Conservation (phyloP, 2,329 filamentous ascomycete species). For the Colletotrichum siamense region DNA sequence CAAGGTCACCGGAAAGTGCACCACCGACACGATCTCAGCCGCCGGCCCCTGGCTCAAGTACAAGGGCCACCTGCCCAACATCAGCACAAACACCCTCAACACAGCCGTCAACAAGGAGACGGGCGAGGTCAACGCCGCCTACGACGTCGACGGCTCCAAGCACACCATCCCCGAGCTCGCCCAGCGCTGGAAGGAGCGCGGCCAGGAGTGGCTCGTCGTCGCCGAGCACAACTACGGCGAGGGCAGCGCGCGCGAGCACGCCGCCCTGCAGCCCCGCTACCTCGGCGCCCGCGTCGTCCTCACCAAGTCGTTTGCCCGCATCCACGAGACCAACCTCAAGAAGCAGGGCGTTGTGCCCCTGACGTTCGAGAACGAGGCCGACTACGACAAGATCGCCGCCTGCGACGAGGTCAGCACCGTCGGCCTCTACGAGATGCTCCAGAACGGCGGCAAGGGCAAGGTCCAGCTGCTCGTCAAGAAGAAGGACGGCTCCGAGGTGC, state of each 20-base stretch:
- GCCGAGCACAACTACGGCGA: conserved; percentile 98
- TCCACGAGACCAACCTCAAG: conserved; percentile 96
- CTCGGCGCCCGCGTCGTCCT: conserved; percentile 85
- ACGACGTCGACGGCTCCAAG: conserved; percentile 79
- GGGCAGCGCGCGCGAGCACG: conserved; percentile 87
- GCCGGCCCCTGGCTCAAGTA: conserved; percentile 98
- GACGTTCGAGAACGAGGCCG: conserved; percentile 85
- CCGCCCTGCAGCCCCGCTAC: conserved; percentile 88
- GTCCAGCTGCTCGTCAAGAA: conserved; percentile 73
- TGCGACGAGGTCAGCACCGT: conserved; percentile 85
- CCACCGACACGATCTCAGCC: conserved; percentile 97
- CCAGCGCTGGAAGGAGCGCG: conserved; percentile 78
- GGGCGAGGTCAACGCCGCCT: conserved; percentile 89
- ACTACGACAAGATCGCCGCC: conserved; percentile 84
- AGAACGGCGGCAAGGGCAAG: conserved; percentile 77
- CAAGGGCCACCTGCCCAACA: conserved; percentile 98
- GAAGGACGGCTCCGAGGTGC: conserved; percentile 65
- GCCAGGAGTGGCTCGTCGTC: conserved; percentile 87
- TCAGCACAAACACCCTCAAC: conserved; percentile 95
- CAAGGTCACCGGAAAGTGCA: conserved; percentile 98
- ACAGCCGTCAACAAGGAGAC: conserved; percentile 93
- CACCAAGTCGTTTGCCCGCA: conserved; percentile 86
- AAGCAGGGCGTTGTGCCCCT: conserved; percentile 97
- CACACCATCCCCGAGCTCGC: conserved; percentile 88
- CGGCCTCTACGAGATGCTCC: conserved; percentile 83